Percentiles rank a stretch among this genome's conserved stretches.
Conservation (phyloP, 2,329 filamentous ascomycete species). For the Fusarium sp. region DNA sequence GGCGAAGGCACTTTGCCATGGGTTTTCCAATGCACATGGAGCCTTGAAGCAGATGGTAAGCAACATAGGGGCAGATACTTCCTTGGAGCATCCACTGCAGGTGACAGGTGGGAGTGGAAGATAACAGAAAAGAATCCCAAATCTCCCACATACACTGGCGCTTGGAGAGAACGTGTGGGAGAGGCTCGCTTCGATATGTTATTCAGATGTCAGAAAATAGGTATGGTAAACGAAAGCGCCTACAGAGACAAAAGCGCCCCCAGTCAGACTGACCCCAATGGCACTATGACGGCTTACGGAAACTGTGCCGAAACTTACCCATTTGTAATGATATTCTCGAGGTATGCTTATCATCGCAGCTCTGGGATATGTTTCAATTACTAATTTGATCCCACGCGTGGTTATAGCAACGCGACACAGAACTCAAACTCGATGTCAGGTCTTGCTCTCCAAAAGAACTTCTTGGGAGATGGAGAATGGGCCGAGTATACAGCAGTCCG, state of each 20-base stretch:
- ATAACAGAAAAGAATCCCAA: too few relatives aligned
- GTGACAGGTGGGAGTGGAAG: not conserved
- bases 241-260: not conserved
- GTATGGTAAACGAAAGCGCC: not conserved
- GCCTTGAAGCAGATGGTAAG: not conserved
- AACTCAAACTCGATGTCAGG: not conserved
- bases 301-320: constrained; percentile 14
- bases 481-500: not conserved
- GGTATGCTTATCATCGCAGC: not conserved
- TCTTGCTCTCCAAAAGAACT: not conserved
- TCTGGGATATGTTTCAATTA: not conserved
- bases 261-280: not conserved
- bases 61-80: not conserved
- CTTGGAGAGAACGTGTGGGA: not conserved
- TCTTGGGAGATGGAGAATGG: not conserved
- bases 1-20: not conserved
- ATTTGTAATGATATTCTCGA: not conserved
- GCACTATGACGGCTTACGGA: not conserved
- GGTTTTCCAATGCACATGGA: constrained; percentile 9
- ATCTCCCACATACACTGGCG: not conserved
- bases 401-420: not conserved
- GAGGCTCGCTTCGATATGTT: not conserved
- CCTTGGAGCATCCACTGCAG: not conserved
- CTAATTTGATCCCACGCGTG: not conserved
- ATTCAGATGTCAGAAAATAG: not conserved